phyloP scores from a whole-genome alignment of 495 filamentous ascomycete genomes.

The Aspergillus ellipticus region DNA sequence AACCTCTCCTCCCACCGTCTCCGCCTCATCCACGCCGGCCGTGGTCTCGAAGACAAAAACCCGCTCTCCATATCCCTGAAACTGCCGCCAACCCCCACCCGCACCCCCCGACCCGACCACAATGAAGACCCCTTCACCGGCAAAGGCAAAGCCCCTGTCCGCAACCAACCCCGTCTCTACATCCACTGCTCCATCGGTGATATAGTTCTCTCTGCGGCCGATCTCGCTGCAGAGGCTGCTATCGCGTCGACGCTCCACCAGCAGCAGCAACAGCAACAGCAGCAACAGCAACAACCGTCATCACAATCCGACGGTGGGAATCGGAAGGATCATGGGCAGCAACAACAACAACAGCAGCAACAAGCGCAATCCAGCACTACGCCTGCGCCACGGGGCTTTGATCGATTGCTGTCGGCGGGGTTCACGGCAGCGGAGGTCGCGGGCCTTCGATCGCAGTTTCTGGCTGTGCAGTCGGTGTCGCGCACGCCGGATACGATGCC shows the following conservation, averaged over 20 bases:
- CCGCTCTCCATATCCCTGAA: constrained; percentile 62
- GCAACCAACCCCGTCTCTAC: constrained; percentile 58
- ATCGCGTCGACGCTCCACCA: constrained; percentile 36
- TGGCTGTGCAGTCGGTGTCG: constrained; percentile 68
- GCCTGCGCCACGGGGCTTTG: constrained; percentile 79
- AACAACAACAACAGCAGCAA: constrained; percentile 3
- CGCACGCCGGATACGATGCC: constrained; percentile 87
- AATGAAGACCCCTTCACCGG: constrained; percentile 32
- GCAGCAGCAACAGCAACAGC: not conserved
- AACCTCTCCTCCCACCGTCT: constrained; percentile 62
- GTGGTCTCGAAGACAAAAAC: constrained; percentile 70
- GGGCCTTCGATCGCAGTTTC: constrained; percentile 79
- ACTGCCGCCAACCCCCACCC: constrained; percentile 50
- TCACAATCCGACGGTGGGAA: not conserved
- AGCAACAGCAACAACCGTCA: not conserved
- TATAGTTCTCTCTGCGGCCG: constrained; percentile 54
- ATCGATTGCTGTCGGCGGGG: constrained; percentile 73
- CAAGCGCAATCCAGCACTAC: constrained; percentile 33
- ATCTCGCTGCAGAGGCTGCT: constrained; percentile 65
- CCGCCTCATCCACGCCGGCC: constrained; percentile 83
- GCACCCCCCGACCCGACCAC: constrained; percentile 21
- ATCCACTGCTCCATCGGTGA: constrained; percentile 87
- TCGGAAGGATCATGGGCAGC: not conserved
- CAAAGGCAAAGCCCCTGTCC: constrained; percentile 55
- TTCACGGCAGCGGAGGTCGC: constrained; percentile 80